Evolutionary conservation across 2,329 filamentous ascomycete genomes (phyloP).

Genomic region (Dryadomyces quercivorus): DNA sequence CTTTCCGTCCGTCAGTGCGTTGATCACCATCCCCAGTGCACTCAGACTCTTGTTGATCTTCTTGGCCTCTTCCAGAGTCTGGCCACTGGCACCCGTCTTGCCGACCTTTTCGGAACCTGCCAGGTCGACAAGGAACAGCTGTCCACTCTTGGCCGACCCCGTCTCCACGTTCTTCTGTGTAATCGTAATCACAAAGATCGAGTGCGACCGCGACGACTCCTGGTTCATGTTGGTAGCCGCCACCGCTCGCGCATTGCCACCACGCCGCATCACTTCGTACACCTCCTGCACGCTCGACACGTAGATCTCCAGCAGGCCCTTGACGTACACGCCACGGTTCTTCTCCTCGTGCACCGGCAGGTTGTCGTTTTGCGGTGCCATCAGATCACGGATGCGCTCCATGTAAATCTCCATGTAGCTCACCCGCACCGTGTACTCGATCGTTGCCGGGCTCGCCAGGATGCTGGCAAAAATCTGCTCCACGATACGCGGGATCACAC

Average conservation of each 20-base stretch:
- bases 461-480: slow-evolving; percentile 97
- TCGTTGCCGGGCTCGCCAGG: slow-evolving; percentile 77
- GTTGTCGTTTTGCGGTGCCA: slow-evolving; percentile 90
- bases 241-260: slow-evolving; percentile 80
- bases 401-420: slow-evolving; percentile 99
- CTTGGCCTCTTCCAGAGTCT: slow-evolving; percentile 95
- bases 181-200: slow-evolving; percentile 93
- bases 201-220: slow-evolving; percentile 95
- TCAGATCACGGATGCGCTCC: slow-evolving; percentile 90
- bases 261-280: slow-evolving; percentile 90
- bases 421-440: slow-evolving; percentile 97
- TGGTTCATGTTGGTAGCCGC: slow-evolving; percentile 99
- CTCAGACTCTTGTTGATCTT: slow-evolving; percentile 99
- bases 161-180: slow-evolving; percentile 97
- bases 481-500: slow-evolving; percentile 93
- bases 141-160: slow-evolving; percentile 88
- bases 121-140: slow-evolving; percentile 94
- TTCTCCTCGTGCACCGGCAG: slow-evolving; percentile 97
- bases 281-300: slow-evolving; percentile 93
- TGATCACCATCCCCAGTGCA: slow-evolving; percentile 98
- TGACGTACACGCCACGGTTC: slow-evolving; percentile 90
- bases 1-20: slow-evolving; percentile 91
- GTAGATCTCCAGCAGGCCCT: slow-evolving; percentile 87
- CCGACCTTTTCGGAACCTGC: slow-evolving; percentile 97
- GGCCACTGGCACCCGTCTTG: slow-evolving; percentile 94